Conservation (phyloP, 108 stramenopile species). For the Pseudonitzschia multiseries region DNA sequence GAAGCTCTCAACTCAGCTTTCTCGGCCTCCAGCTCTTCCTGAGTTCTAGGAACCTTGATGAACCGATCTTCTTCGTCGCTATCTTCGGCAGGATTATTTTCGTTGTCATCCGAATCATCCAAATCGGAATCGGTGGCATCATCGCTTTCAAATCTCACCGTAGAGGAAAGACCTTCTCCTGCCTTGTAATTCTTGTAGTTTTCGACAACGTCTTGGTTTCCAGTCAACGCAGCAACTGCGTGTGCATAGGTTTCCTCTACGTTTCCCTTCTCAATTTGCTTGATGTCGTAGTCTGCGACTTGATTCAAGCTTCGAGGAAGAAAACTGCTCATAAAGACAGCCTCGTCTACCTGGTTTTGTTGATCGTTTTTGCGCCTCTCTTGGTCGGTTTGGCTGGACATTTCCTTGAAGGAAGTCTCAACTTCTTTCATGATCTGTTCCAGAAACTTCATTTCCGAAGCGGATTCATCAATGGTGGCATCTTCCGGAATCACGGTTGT, state of each 20-base stretch:
- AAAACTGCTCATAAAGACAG: slow-evolving; percentile 92
- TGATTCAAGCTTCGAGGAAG: slow-evolving; percentile 87
- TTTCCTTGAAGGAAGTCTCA: slow-evolving; percentile 17
- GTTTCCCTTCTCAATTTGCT: slow-evolving; percentile 78
- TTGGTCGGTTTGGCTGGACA: slow-evolving; percentile 32
- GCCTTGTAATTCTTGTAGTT: slow-evolving; percentile 32
- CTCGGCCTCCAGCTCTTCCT: slow-evolving; percentile 65
- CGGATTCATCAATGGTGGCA: slow-evolving; percentile 26
- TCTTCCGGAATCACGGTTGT: slow-evolving; percentile 45
- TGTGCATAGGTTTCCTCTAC: slow-evolving; percentile 88
- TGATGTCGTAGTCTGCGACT: slow-evolving; percentile 83
- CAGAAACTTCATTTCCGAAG: slow-evolving; percentile 57
- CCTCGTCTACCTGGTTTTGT: slow-evolving; percentile 81
- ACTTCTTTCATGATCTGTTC: slow-evolving; percentile 16
- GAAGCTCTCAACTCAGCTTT: slow-evolving; percentile 56
- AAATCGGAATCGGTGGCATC: slow-evolving; percentile 25
- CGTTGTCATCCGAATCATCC: slow-evolving; percentile 23
- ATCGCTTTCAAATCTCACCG: background rate
- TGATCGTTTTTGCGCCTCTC: slow-evolving; percentile 60
- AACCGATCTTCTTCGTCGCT: slow-evolving; percentile 43
- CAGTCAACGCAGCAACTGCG: slow-evolving; percentile 86
- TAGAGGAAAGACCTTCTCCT: slow-evolving; percentile 18
- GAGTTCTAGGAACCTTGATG: slow-evolving; percentile 66
- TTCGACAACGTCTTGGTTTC: slow-evolving; percentile 76
- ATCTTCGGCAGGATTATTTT: slow-evolving; percentile 24